Base-by-base conservation (phyloP, 2,329 filamentous ascomycete genomes). In the Shiraia bambusicola region DNA sequence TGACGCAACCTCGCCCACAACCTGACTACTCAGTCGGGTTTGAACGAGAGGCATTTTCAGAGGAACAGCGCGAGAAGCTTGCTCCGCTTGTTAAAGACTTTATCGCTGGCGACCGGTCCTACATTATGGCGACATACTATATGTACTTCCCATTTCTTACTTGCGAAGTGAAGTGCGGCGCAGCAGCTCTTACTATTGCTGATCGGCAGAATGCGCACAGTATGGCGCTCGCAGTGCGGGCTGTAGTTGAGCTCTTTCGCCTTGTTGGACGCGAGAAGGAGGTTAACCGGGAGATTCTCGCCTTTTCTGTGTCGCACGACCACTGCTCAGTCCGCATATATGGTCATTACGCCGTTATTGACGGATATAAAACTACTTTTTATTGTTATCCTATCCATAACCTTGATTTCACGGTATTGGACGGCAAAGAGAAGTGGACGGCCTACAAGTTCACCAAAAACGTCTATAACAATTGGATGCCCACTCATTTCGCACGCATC, bases 81-180 rank as follows among this genome's bases (percentile, higher is more conserved):
- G 5, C 22, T 10, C 52, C 49, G 13, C 49, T 54, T 26, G 34
- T 59, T 34, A 49, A 54, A 22, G 52, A 72, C 17, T 28, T 46
- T 10, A 16, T 46, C 9, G 17, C 27, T 24, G 33, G 28, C 26
- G 61, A 71, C 40, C 53, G 53, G 36, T 77, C 68, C 14, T 69
- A 58, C 47, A 75, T 77, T 38, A 72, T 74, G 63, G 69, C 53
- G 6, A 78, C 71, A 9, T 72, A 66, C 38, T 58, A 69, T 4
- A 76, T 77, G 63, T 74, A 71, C 59, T 76, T 79, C 47, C 73
- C 73, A 2, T 79, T 77, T 47, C 59, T 79, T n/a, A 0, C 70
- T 70, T 74, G 69, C 53, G 72, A 79, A 52, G 72, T 76, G 1
- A 76, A 76, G 54, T 74, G 69, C 45, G 66, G 72, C 29, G 54